A percentile compares a stretch with the other conserved stretches of the same genome.
phyloP scores from a whole-genome alignment of 2,329 filamentous ascomycete species.

The Amphichorda felina region DNA sequence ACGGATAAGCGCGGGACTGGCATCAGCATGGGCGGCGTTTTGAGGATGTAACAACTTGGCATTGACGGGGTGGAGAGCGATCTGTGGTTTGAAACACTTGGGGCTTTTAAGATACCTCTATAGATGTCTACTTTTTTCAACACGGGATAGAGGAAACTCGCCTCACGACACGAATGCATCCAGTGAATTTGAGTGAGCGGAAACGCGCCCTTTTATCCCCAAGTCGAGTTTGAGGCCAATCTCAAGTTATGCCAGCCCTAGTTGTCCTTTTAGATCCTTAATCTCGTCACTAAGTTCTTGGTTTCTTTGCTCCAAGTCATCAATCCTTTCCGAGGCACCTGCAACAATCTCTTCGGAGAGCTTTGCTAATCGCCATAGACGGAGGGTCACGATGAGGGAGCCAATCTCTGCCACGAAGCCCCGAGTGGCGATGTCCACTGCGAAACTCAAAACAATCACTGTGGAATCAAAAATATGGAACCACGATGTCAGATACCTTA shows the following conservation, averaged over 20 bases:
- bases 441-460: constrained; percentile 50
- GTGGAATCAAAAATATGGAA: constrained; percentile 55
- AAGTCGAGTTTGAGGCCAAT: too few species aligned
- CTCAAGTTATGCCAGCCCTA: constrained; percentile 4
- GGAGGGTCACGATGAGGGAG: constrained; percentile 53
- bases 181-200: too few species aligned
- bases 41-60: constrained; percentile 15
- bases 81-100: not conserved
- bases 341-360: constrained; percentile 57
- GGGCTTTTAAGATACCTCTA: not conserved
- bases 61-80: not conserved
- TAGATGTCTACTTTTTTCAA: not conserved
- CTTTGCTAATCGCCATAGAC: constrained; percentile 59
- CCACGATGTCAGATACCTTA: constrained; percentile 41
- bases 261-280: constrained; percentile 9
- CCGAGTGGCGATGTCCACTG: constrained; percentile 47
- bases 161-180: too few species aligned
- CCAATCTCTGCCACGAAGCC: constrained; percentile 51
- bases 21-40: constrained; percentile 24
- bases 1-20: constrained; percentile 21
- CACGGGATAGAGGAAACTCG: too few species aligned
- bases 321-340: constrained; percentile 50
- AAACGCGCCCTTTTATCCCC: too few species aligned
- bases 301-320: constrained; percentile 39
- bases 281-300: constrained; percentile 38